Base-by-base conservation (phyloP, 768 basidiomycete species). In the Obba rivulosa region DNA sequence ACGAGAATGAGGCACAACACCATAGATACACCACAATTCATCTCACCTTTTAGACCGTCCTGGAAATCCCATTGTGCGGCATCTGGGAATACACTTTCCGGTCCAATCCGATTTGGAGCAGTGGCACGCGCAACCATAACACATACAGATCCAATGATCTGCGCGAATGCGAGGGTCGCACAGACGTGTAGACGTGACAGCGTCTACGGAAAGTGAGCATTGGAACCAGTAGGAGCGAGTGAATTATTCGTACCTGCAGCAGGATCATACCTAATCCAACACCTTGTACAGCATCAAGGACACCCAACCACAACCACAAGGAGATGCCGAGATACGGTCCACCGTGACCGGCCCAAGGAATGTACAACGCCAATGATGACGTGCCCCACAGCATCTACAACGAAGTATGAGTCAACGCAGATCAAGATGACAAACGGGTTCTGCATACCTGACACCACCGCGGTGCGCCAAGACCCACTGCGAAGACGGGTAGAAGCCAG, bases 251-350 rank as follows among this genome's bases (percentile, higher is more conserved):
- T 51, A 66, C 66, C 75, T 90, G 87, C 20, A 92, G 79, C 18
- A 92, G 72, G 58, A 92, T 93, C 85, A 93, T 85, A 48, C 91
- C 92, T 41, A 96, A 73, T 23, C 93, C 93, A 36, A 95, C 93
- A 66, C 93, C 93, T 64, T 96, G 93, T 34, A 96, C 75, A 28
- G 93, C 92, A 63, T 93, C 93, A 37, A 96, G 73, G 39, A 96
- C 93, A 59, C 93, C 93, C 9, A 96, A 77, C 93, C 93, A 96
- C 37, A 96, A 73, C 93, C 93, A 96, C 25, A 96, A 71, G 22
- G 85, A 87, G 23, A 92, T 78, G 37, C 91, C 91, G 47, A 95
- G 80, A 63, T 94, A 96, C 20, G 92, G 90, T 16, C 93, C 93
- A 3, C 76, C 81, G 10, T 62, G 62, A 10, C 93, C 92, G 2